Evolutionary conservation across 768 basidiomycete species (phyloP).

Genomic region (Lactifluus pinguis): DNA sequence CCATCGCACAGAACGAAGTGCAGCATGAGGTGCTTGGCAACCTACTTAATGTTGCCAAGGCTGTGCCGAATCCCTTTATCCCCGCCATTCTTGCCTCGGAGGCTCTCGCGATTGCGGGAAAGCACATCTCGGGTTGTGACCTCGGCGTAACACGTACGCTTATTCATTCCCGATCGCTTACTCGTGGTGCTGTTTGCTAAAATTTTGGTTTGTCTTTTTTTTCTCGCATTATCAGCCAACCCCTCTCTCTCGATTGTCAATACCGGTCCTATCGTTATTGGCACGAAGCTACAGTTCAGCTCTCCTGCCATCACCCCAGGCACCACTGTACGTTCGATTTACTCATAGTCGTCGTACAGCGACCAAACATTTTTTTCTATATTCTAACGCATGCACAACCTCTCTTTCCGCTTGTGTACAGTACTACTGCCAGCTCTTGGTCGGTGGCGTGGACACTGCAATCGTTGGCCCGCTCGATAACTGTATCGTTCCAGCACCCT

Average conservation of each 20-base stretch:
- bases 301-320: constrained; percentile 47
- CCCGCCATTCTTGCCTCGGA: constrained; percentile 57
- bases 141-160: constrained; percentile 45
- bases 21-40: constrained; percentile 76
- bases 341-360: constrained; percentile 17
- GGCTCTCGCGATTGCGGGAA: constrained; percentile 58
- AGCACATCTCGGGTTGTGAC: constrained; percentile 64
- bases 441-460: constrained; percentile 48
- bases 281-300: constrained; percentile 52
- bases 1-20: constrained; percentile 74
- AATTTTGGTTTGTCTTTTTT: too few relatives aligned
- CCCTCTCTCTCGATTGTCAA: constrained; percentile 54
- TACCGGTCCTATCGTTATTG: constrained; percentile 42
- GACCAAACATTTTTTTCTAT: too few relatives aligned
- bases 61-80: constrained; percentile 66
- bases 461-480: constrained; percentile 48
- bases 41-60: constrained; percentile 48
- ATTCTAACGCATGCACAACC: too few relatives aligned
- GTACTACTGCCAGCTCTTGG: constrained; percentile 68
- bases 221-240: constrained; percentile 36
- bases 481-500: constrained; percentile 54
- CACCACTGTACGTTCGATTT: constrained; percentile 27
- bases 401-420: constrained; percentile 20
- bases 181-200: too few relatives aligned
- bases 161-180: background rate